Base-by-base conservation (phyloP, 1,284 basidiomycete genomes). In the Papiliotrema terrestris region DNA sequence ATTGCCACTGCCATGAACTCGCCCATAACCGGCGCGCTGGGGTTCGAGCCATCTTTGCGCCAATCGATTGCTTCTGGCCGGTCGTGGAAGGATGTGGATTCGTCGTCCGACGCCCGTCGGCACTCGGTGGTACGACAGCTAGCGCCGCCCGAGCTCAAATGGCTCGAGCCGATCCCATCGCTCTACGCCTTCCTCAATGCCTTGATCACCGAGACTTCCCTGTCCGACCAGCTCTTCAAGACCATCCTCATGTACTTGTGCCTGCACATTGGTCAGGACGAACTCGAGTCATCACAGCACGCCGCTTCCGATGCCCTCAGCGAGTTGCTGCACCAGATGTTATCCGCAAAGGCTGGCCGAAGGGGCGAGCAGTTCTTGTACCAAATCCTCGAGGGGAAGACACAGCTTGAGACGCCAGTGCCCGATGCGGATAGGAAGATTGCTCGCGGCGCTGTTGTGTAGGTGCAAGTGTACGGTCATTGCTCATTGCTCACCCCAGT, bases 381-480 rank as follows among this genome's bases (percentile, higher is more conserved):
- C 32, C 61, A 58, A 17, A 64, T 71, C 1, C 61, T 74, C 43
- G 73, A 73, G 51, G 66, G 69, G 23, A 61, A 61, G 29, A 48
- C 57, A 2, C 17, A 41, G 1, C 53, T 54, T 3, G 59, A 58
- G 11, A 51, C 59, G 19, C 63, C 60, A 19, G 49, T 62, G 11
- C 32, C 45, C 13, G 60, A 68, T 25, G 62, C 60, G 2, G 67
- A 72, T 47, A 59, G 67, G 29, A 71, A 68, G 56, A 59, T 69
- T 15, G 61, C 67, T 2, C 63, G 65, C 22, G 72, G 72, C 4
- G 71, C 72, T 2, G 67, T 74, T n/a, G 62, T 67, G 66, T 68
- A 29, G 58, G 64, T 64, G 2, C 20, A 17, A 19, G 38, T 39
- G 13, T 9, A 15, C 25, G 22, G 36, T 3, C n/a, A 17, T 14